Conservation (phyloP, 331 rosid genomes). For the Acacia concinna region DNA sequence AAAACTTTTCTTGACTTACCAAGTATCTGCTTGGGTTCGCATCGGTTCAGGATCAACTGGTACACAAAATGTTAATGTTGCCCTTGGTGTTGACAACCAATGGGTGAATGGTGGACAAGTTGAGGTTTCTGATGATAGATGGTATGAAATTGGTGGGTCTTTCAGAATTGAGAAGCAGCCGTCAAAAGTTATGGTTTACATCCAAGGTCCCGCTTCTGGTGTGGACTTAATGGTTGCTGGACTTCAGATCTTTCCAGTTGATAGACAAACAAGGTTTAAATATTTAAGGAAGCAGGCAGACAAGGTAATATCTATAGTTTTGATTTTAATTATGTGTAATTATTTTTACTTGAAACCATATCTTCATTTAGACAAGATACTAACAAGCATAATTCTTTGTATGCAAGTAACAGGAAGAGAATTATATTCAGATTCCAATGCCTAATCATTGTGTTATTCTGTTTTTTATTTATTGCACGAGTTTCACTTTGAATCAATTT, state of each 20-base stretch:
- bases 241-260: conserved; percentile 82
- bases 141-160: conserved; percentile 96
- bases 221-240: conserved; percentile 92
- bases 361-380: conserved; percentile 8
- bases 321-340: neutral
- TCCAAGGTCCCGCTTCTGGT: conserved; percentile 88
- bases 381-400: neutral
- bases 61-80: conserved; percentile 74
- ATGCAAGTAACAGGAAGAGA: neutral
- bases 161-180: conserved; percentile 92
- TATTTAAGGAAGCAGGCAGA: conserved; percentile 69
- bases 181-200: conserved; percentile 75
- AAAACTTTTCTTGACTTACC: conserved; percentile 78
- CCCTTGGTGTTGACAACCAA: conserved; percentile 74
- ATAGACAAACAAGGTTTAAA: conserved; percentile 72
- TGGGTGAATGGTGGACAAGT: conserved; percentile 95
- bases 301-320: conserved; percentile 49
- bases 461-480: conserved; percentile 24
- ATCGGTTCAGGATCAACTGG: conserved; percentile 65
- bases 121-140: conserved; percentile 53
- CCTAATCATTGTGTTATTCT: neutral
- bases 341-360: neutral
- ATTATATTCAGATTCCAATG: conserved; percentile 6
- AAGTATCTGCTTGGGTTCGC: conserved; percentile 94
- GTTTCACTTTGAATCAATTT: neutral